phyloP scores from a whole-genome alignment of 2,329 filamentous ascomycete genomes.

The Beauveria medogensis region DNA sequence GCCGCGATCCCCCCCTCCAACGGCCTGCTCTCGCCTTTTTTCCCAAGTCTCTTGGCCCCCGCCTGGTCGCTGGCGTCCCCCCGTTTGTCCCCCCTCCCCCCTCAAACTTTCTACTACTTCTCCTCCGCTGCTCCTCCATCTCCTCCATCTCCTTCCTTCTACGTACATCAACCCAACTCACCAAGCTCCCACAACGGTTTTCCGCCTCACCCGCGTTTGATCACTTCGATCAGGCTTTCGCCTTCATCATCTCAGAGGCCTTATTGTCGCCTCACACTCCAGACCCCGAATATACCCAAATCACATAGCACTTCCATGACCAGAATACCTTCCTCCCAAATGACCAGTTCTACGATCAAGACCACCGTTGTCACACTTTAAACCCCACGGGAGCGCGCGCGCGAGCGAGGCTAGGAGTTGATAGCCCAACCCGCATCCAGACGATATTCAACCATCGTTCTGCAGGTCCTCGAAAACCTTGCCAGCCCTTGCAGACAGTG shows the following conservation, averaged over 20 bases:
- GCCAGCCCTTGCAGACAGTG: slow-evolving; percentile 9
- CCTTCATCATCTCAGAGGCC: background rate
- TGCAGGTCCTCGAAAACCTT: slow-evolving; percentile 22
- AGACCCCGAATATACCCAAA: slow-evolving; percentile 8
- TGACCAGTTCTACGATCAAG: slow-evolving; percentile 44
- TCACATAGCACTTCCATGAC: slow-evolving; percentile 28
- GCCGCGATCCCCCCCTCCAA: background rate
- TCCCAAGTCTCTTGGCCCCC: slow-evolving; percentile 5
- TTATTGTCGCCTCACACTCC: slow-evolving; percentile 2
- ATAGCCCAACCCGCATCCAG: slow-evolving; percentile 19
- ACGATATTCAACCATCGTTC: slow-evolving; percentile 55
- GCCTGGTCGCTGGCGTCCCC: slow-evolving; percentile 1
- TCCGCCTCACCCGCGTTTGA: background rate
- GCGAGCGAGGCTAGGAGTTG: slow-evolving; percentile 41
- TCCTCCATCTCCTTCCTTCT: background rate
- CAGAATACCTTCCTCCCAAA: slow-evolving; percentile 35
- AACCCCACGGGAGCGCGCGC: slow-evolving; percentile 57
- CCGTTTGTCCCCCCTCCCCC: background rate
- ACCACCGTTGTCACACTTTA: slow-evolving; percentile 59
- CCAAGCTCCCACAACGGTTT: background rate
- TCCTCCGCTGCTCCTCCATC: slow-evolving; percentile 5
- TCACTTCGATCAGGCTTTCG: background rate
- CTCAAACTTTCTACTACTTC: slow-evolving; percentile 11
- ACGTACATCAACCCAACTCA: slow-evolving; percentile 5
- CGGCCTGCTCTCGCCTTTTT: slow-evolving; percentile 3